These are phyloP conservation scores for Aspergillus oerlinghausenensis DNA, from an alignment of 2,329 filamentous ascomycete genomes.

Conservation along the genomic window DNA sequence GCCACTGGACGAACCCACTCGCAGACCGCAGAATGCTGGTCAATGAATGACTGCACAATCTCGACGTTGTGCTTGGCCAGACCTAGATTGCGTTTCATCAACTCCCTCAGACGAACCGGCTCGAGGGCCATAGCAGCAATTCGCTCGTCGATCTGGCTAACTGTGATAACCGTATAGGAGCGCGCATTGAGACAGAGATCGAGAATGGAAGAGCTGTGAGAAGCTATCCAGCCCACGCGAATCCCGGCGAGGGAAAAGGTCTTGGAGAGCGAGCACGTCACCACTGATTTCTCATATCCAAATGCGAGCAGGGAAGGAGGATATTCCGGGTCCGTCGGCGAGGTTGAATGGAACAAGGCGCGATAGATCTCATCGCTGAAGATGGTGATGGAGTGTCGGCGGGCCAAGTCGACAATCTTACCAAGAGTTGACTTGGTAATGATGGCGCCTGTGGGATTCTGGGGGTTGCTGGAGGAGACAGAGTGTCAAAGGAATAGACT, in stretches of 20 bases:
- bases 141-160: not conserved
- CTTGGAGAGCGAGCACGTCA: not conserved
- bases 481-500: not conserved
- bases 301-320: not conserved
- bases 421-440: not conserved
- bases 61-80: not conserved
- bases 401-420: not conserved
- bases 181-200: not conserved
- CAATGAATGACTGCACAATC: not conserved
- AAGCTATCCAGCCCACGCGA: not conserved
- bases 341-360: not conserved
- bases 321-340: no score
- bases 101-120: not conserved
- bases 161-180: not conserved
- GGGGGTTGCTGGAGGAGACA: not conserved
- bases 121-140: not conserved
- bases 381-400: not conserved
- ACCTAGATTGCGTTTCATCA: not conserved
- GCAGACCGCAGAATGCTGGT: not conserved
- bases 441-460: not conserved
- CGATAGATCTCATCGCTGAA: not conserved
- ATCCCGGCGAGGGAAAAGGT: not conserved
- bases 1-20: not conserved
- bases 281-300: not conserved
- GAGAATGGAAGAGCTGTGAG: not conserved